Base-by-base conservation (phyloP, 257 asterid genomes). In the Solanum virginianum region DNA sequence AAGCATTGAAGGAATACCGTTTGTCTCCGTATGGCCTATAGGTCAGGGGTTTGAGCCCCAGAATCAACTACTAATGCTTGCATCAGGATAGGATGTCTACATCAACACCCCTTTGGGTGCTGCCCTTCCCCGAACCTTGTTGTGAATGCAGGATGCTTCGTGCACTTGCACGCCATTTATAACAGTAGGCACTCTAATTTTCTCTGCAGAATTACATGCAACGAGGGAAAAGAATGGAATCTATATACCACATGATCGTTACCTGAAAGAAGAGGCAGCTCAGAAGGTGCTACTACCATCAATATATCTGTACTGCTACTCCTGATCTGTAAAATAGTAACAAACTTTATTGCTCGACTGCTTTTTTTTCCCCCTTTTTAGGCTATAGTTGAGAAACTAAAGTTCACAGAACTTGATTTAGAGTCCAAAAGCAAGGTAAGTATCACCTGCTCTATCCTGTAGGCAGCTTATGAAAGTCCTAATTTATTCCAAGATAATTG, bases 171-270 rank as follows among this genome's bases (percentile, higher is more conserved):
- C 13, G 56, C 56, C 13, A 4, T 65, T 55, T 39, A 63, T 81
- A 43, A n/a, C 81, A 49, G 9, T 55, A 55, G 22, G 36, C 7
- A 55, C 59, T 59, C 55, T 49, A 80, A 69, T 29, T 82, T 22
- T 43, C 65, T 6, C 79, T n/a, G 54, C 88, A 91, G 95, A 92
- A 70, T 86, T 92, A 65, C 84, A 66, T 36, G 88, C 83, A 82
- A 57, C 90, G 20, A 90, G 92, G 82, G 89, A 85, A 39, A 90
- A 79, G 26, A 91, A 88, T 68, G 90, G 92, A 56, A 66, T 79
- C 14, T 83, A 65, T 84, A 89, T 87, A 69, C 88, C 89, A 36
- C 85, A 81, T 62, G 89, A 89, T n/a, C 80, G 84, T 18, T 81
- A 86, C 62, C 86, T 85, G 80, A 83, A 70, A 45, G 92, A 88